Evolutionary conservation across 768 basidiomycete genomes (phyloP).

Genomic region (Kwoniella heveanensis): DNA sequence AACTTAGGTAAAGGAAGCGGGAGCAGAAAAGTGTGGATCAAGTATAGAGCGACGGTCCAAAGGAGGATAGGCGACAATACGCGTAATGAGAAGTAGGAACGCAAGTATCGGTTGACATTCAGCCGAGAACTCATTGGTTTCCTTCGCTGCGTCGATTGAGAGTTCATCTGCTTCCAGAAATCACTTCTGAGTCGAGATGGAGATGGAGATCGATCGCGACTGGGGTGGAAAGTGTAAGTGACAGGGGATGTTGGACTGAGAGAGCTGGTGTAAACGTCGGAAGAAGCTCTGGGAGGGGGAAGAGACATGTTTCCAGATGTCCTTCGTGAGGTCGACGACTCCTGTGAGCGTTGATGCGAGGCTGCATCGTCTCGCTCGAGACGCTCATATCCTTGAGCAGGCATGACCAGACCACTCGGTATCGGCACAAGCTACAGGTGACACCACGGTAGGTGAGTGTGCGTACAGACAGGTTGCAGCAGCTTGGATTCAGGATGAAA

Average conservation of each 20-base stretch:
- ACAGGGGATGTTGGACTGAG: slow-evolving; percentile 24
- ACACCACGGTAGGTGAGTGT: no score
- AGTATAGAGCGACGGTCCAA: slow-evolving; percentile 32
- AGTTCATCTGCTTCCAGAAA: slow-evolving; percentile 9
- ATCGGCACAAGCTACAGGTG: neutral
- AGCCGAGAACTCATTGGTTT: neutral
- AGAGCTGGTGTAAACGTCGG: slow-evolving; percentile 23
- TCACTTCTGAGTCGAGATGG: slow-evolving; percentile 18
- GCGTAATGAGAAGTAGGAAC: slow-evolving; percentile 11
- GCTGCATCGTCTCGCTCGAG: neutral
- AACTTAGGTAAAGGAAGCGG: slow-evolving; percentile 29
- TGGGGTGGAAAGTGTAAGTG: slow-evolving; percentile 8
- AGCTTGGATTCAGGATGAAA: no score
- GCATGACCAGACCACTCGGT: neutral
- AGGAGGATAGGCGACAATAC: slow-evolving; percentile 24
- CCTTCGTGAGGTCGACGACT: neutral
- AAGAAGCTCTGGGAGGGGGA: slow-evolving; percentile 1
- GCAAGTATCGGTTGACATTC: slow-evolving; percentile 7
- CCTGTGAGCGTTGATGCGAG: neutral
- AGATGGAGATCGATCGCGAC: slow-evolving; percentile 14
- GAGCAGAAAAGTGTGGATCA: slow-evolving; percentile 31
- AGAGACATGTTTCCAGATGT: slow-evolving; percentile 10
- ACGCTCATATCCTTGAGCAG: neutral
- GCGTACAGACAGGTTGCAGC: no score
- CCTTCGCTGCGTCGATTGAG: slow-evolving; percentile 4